Conservation (phyloP, 2,329 filamentous ascomycete species). For the Colletotrichum sp. region DNA sequence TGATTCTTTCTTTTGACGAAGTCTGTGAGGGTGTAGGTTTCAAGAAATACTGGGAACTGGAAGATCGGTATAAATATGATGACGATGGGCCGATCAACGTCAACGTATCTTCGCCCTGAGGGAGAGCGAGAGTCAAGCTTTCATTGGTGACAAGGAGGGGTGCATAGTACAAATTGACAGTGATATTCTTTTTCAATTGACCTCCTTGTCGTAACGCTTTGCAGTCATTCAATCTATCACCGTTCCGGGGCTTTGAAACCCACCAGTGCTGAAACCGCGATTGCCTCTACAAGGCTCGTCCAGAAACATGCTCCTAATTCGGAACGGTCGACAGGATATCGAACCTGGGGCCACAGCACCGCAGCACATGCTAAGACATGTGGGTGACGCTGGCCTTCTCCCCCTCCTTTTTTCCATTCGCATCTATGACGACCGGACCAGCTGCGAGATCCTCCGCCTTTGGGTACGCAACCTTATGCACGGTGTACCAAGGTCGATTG, state of each 20-base stretch:
- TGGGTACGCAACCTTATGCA: constrained; percentile 31
- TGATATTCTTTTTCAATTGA: background rate
- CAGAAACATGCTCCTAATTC: background rate
- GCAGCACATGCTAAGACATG: background rate
- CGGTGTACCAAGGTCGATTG: constrained; percentile 32
- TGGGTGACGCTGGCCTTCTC: background rate
- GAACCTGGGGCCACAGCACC: background rate
- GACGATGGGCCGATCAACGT: background rate
- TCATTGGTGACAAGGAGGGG: background rate
- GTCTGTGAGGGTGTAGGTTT: constrained; percentile 51
- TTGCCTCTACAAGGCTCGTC: too few relatives aligned
- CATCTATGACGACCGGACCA: background rate
- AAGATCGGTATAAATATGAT: background rate
- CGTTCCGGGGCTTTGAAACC: background rate
- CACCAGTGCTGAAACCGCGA: background rate
- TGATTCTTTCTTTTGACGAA: constrained; percentile 46
- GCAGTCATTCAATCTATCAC: background rate
- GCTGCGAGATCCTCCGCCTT: constrained; percentile 25
- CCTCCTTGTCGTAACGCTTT: background rate
- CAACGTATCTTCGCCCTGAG: background rate
- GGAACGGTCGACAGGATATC: background rate
- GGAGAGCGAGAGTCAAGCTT: background rate
- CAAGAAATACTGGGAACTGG: constrained; percentile 37
- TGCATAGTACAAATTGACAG: background rate
- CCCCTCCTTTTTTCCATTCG: background rate